Percentiles rank a stretch among this genome's conserved stretches.
These are phyloP conservation scores for Solanum dulcamara DNA, from an alignment of 257 asterid species.

Conservation along the genomic window DNA sequence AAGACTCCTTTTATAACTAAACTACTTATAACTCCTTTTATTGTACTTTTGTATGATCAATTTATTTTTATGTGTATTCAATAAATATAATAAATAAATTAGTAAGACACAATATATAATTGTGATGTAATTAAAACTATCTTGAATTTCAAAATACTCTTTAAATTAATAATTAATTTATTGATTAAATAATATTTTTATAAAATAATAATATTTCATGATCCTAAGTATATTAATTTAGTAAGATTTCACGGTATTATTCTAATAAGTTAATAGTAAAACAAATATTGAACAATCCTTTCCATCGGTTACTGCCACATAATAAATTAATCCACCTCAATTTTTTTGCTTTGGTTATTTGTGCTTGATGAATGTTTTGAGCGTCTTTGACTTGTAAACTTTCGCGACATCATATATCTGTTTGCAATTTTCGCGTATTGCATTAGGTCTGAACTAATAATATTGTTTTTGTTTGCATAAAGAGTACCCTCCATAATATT, in stretches of 20 bases:
- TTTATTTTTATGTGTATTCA: too few species aligned
- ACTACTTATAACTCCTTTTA: too few species aligned
- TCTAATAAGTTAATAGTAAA: neutral
- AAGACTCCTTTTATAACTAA: neutral
- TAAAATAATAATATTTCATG: too few species aligned
- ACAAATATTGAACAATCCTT: neutral
- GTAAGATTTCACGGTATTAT: too few species aligned
- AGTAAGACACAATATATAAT: too few species aligned
- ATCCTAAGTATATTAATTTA: too few species aligned
- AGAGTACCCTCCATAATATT: neutral
- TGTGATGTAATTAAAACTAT: too few species aligned
- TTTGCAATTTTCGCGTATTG: neutral
- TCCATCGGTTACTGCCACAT: neutral
- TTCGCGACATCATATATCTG: neutral
- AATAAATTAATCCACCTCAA: neutral
- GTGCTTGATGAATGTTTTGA: neutral
- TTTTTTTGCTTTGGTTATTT: neutral
- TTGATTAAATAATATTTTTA: too few species aligned
- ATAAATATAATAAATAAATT: too few species aligned
- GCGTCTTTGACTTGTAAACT: neutral
- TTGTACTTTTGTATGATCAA: too few species aligned
- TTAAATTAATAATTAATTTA: too few species aligned
- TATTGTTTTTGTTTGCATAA: neutral
- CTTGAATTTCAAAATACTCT: too few species aligned
- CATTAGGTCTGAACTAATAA: neutral